phyloP scores from a whole-genome alignment of 139 green algal species.

The Chlorella sp. region DNA sequence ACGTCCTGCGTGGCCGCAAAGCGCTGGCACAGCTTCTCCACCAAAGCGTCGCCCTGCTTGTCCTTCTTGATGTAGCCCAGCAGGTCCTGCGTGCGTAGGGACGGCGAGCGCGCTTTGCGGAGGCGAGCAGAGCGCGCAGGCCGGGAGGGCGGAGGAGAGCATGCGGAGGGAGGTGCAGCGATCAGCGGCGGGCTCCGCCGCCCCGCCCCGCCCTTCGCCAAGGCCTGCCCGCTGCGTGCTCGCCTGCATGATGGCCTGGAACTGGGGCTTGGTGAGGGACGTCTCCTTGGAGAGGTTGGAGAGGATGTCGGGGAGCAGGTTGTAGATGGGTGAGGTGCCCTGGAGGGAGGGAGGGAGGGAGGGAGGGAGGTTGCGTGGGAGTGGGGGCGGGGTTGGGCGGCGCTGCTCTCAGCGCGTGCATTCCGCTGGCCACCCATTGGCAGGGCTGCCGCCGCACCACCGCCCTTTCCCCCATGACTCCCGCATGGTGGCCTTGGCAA shows the following conservation, averaged over 20 bases:
- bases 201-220: too few relatives aligned
- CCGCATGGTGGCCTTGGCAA: too few relatives aligned
- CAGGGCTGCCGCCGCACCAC: too few relatives aligned
- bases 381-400: too few relatives aligned
- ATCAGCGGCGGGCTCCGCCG: too few relatives aligned
- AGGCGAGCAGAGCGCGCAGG: too few relatives aligned
- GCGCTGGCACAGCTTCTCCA: slow-evolving; percentile 77
- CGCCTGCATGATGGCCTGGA: slow-evolving; percentile 76
- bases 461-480: too few relatives aligned
- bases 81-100: slow-evolving; percentile 54
- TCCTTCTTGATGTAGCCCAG: slow-evolving; percentile 88
- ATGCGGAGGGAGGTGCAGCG: too few relatives aligned
- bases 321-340: slow-evolving; percentile 85
- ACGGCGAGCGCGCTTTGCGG: too few relatives aligned
- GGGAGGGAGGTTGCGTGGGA: background rate
- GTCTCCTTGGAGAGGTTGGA: slow-evolving; percentile 59
- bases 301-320: slow-evolving; percentile 94
- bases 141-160: too few relatives aligned
- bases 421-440: background rate
- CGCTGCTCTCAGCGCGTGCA: background rate
- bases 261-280: slow-evolving; percentile 48
- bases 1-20: slow-evolving; percentile 47
- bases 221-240: too few relatives aligned
- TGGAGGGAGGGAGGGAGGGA: background rate
- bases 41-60: slow-evolving; percentile 75